phyloP scores from a whole-genome alignment of 2,329 filamentous ascomycete genomes.

The Botrytis aclada region DNA sequence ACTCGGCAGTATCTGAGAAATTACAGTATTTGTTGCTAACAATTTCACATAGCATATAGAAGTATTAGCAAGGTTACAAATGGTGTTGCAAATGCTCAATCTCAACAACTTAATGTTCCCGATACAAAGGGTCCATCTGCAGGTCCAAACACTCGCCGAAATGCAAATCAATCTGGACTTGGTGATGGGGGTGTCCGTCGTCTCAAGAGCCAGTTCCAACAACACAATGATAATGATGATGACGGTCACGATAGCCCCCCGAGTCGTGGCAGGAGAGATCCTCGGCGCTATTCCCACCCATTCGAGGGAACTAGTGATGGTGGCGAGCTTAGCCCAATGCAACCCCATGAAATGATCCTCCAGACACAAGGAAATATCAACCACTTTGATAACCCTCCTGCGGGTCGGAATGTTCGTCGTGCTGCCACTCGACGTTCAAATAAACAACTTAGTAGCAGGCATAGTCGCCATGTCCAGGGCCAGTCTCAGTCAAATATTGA shows the following conservation, averaged over 20 bases:
- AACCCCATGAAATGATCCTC: background rate
- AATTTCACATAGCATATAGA: slow-evolving; percentile 1
- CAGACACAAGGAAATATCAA: background rate
- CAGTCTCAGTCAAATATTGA: background rate
- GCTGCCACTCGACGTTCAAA: background rate
- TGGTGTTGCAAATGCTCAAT: background rate
- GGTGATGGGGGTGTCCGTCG: background rate
- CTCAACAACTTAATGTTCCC: background rate
- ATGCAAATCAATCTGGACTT: background rate
- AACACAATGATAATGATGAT: background rate
- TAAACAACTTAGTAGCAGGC: background rate
- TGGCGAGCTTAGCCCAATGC: background rate
- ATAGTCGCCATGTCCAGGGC: background rate
- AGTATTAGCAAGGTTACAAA: background rate
- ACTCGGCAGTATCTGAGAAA: background rate
- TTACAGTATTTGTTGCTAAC: background rate
- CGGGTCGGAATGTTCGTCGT: background rate
- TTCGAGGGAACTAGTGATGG: background rate
- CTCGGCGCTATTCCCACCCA: background rate
- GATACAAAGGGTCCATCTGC: background rate
- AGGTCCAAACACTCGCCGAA: background rate
- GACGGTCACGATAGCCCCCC: background rate
- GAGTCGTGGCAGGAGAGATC: background rate
- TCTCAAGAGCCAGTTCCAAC: background rate
- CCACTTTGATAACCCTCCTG: background rate